Percentiles rank a stretch among this genome's conserved stretches.
phyloP scores from a whole-genome alignment of 495 filamentous ascomycete genomes.

The Penicillium tannophilum region DNA sequence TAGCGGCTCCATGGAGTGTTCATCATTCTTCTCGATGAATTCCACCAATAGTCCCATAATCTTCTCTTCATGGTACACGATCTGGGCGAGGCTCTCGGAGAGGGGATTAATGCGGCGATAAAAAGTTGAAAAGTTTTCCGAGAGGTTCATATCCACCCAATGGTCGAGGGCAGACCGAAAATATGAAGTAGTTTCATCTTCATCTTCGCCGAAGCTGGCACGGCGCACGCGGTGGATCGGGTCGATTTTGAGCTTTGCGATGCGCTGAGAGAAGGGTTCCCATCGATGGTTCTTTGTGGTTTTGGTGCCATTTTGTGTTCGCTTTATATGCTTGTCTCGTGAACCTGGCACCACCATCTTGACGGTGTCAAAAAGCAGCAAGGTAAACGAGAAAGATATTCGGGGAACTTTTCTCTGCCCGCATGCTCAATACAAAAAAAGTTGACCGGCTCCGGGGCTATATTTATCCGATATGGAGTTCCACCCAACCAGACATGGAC shows the following conservation, averaged over 20 bases:
- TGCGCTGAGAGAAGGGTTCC: constrained; percentile 89
- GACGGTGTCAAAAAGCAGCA: constrained; percentile 31
- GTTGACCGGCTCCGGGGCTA: constrained; percentile 41
- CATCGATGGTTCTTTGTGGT: constrained; percentile 83
- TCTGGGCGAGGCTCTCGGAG: constrained; percentile 86
- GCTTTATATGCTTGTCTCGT: constrained; percentile 65
- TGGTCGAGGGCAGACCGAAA: constrained; percentile 78
- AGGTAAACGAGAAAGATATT: constrained; percentile 31
- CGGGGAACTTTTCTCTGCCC: constrained; percentile 26
- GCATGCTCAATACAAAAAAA: constrained; percentile 48
- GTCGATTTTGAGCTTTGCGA: constrained; percentile 91
- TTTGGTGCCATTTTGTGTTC: constrained; percentile 62
- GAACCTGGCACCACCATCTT: constrained; percentile 63
- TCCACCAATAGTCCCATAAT: constrained; percentile 78
- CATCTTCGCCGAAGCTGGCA: constrained; percentile 72
- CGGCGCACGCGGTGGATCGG: constrained; percentile 84
- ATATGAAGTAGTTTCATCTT: constrained; percentile 75
- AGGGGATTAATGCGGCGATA: constrained; percentile 69
- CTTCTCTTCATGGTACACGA: constrained; percentile 81
- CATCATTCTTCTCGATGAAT: constrained; percentile 76
- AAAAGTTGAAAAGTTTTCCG: constrained; percentile 75
- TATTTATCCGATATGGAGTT: constrained; percentile 40
- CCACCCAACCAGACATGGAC: neutral
- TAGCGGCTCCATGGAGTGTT: constrained; percentile 78
- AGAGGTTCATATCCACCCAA: constrained; percentile 90